Conservation (phyloP, 2,329 filamentous ascomycete genomes). For the Botrytis deweyae region DNA sequence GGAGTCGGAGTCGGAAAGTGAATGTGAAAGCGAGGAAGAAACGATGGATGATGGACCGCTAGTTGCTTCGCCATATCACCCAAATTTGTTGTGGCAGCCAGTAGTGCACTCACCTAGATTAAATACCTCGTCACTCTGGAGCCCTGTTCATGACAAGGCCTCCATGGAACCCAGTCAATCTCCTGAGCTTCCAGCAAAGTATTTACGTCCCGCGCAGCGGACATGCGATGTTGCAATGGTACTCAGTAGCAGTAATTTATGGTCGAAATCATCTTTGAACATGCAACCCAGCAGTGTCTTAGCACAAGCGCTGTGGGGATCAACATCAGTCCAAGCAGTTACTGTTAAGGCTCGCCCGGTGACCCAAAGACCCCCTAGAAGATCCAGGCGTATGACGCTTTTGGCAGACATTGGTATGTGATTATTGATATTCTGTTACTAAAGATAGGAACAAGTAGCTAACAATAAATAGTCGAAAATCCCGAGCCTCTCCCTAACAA, state of each 20-base stretch:
- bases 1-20: constrained; percentile 15
- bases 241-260: constrained; percentile 35
- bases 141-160: not conserved
- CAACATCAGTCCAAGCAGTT: constrained; percentile 32
- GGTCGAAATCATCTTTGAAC: constrained; percentile 33
- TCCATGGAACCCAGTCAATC: constrained; percentile 3
- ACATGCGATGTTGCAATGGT: constrained; percentile 22
- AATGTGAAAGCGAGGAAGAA: constrained; percentile 13
- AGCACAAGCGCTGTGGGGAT: constrained; percentile 36
- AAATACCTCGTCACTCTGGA: constrained; percentile 4
- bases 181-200: constrained; percentile 34
- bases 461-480: constrained; percentile 49
- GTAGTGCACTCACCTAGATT: not conserved
- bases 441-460: not conserved
- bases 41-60: not conserved
- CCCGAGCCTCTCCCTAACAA: constrained; percentile 59
- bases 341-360: constrained; percentile 44
- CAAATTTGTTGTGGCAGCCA: constrained; percentile 13
- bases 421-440: not conserved
- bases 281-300: constrained; percentile 16
- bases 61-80: not conserved
- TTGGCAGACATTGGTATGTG: constrained; percentile 56
- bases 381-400: constrained; percentile 55
- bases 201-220: constrained; percentile 34
- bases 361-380: constrained; percentile 54